Evolutionary conservation across 2,329 filamentous ascomycete species (phyloP).

Genomic region (Coniella vitis): DNA sequence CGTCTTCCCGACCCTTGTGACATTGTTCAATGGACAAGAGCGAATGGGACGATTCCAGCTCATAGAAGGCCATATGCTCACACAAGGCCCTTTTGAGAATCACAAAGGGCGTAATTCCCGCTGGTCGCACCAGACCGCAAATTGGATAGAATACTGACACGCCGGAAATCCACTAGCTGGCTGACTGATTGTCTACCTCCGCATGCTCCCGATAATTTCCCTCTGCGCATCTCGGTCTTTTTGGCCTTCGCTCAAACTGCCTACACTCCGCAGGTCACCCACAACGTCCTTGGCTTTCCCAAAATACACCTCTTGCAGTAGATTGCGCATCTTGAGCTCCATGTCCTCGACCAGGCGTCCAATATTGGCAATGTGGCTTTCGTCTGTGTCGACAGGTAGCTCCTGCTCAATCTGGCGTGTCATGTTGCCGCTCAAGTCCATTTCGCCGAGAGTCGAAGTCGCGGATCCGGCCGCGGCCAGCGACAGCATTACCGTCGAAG

Average conservation of each 20-base stretch:
- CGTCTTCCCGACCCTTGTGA: too few species aligned
- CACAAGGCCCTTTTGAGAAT: too few species aligned
- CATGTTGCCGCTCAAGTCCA: conserved; percentile 97
- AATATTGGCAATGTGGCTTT: conserved; percentile 92
- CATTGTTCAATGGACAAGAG: too few species aligned
- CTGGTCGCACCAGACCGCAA: too few species aligned
- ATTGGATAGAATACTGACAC: too few species aligned
- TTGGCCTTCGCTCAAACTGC: conserved; percentile 75
- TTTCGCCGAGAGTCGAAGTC: conserved; percentile 59
- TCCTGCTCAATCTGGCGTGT: conserved; percentile 93
- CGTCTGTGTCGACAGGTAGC: conserved; percentile 80
- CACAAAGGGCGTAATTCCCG: too few species aligned
- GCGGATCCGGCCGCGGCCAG: conserved; percentile 56
- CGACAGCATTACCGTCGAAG: conserved; percentile 90
- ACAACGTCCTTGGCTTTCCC: conserved; percentile 99
- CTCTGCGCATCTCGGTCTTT: conserved; percentile 77
- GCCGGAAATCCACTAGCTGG: too few species aligned
- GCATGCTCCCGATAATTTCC: conserved; percentile 72
- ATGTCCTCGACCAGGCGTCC: conserved; percentile 95
- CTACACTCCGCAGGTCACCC: conserved; percentile 83
- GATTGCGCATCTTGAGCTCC: conserved; percentile 98
- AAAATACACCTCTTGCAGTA: conserved; percentile 98
- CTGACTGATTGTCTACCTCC: conserved; percentile 25
- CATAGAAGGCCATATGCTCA: too few species aligned
- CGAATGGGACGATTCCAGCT: too few species aligned